Base-by-base conservation (phyloP, 495 filamentous ascomycete species). In the Annulohypoxylon moriforme region DNA sequence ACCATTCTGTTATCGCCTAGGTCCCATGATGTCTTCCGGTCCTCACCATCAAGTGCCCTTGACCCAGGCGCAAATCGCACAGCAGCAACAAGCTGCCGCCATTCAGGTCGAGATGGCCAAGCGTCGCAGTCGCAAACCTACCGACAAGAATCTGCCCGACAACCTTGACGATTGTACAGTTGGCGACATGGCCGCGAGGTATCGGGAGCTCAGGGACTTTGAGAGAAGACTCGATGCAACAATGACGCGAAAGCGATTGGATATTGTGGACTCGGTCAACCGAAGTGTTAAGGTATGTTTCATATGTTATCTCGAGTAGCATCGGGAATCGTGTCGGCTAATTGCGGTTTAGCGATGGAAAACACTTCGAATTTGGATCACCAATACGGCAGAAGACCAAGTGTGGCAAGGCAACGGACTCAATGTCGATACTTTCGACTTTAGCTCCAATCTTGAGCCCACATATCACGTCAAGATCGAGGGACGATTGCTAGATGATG, bases 371-470 rank as follows among this genome's bases (percentile, higher is more conserved):
- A 89, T 99, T 62, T 98, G 94, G 93, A 91, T 99, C 69, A 93
- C 91, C 76, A 99, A 99, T 78, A 97, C 94, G 0, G 92, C 91
- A 22, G 94, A 98, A 80, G 92, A 92, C 73, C 96, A 98, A 80
- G 91, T 92, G 16, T 98, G 96, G 96, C 96, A 98, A 82, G 85
- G 83, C 14, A 87, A 83, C 65, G 81, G 78, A 29, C 79, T 91
- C 64, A 89, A 89, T 58, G 82, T 88, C 66, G 89, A 93, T 69
- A 84, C 83, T 13, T 94, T 94, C 64, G 93, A 94, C 75, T 95
- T 94, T 70, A 87, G 84, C 47, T 86, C 85, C 34, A 91, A 87
- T 64, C 81, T 85, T 34, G 88, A 90, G 52, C 88, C 90, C 9
- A 92, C 90, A 6, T 98, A 95, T 77, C 90, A 91, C 42, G 92